phyloP scores from a whole-genome alignment of 768 basidiomycete species.

The Lentinula aciculospora region DNA sequence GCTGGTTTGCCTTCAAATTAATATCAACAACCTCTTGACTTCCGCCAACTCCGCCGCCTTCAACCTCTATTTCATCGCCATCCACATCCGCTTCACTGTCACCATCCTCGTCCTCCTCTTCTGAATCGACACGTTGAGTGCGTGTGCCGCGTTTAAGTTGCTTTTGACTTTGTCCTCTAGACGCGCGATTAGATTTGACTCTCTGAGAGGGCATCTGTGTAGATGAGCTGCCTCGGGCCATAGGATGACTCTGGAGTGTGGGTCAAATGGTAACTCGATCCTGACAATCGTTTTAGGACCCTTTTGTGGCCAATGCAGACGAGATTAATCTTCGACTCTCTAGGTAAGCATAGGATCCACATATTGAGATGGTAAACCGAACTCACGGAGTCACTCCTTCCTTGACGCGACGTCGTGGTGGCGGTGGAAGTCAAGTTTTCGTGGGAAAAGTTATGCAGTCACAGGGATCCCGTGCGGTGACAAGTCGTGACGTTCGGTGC shows the following conservation, averaged over 20 bases:
- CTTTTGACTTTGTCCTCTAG: neutral
- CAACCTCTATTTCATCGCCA: slow-evolving; percentile 28
- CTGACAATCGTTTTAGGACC: no score
- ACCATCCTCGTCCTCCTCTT: slow-evolving; percentile 16
- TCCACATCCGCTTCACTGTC: slow-evolving; percentile 26
- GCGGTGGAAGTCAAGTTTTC: no score
- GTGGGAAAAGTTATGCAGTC: no score
- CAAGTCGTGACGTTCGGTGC: neutral
- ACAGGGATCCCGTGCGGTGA: neutral
- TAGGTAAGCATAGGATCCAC: no score
- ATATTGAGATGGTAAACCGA: no score
- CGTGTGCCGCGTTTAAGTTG: neutral
- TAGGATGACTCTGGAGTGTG: neutral
- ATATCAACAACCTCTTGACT: slow-evolving; percentile 31
- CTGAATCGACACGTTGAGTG: neutral
- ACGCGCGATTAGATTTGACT: neutral
- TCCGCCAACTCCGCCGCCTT: slow-evolving; percentile 22
- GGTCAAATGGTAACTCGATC: neutral
- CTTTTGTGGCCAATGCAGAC: no score
- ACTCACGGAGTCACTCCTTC: no score
- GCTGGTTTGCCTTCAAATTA: slow-evolving; percentile 58
- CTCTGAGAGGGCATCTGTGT: neutral
- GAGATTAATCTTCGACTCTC: neutral
- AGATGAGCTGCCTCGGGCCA: neutral
- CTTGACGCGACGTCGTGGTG: no score